These are phyloP conservation scores for Obelidium mucronatum DNA, from an alignment of 192 early-diverging fungal species.

Conservation along the genomic window DNA sequence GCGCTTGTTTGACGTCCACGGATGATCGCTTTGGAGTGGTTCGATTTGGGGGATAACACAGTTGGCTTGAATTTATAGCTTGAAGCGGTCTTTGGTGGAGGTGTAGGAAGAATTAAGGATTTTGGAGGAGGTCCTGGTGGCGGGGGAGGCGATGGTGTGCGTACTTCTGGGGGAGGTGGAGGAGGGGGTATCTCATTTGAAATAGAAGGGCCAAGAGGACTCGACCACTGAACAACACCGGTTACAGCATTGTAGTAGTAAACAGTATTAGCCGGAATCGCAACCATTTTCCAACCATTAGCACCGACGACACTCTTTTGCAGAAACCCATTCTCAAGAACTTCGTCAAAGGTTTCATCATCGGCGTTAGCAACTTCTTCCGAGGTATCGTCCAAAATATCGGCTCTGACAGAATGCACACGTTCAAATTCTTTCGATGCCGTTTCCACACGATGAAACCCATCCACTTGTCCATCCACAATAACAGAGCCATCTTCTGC, in stretches of 20 bases:
- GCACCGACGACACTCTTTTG: neutral
- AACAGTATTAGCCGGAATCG: conserved; percentile 24
- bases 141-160: no score
- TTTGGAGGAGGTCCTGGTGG: no score
- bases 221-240: neutral
- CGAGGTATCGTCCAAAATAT: neutral
- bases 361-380: neutral
- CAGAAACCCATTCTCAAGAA: neutral
- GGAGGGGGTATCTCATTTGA: no score
- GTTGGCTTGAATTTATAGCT: no score
- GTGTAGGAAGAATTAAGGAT: no score
- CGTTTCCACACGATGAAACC: neutral
- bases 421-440: neutral
- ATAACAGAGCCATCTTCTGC: neutral
- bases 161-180: no score
- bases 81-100: no score
- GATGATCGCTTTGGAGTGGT: no score
- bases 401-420: neutral
- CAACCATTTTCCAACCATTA: conserved; percentile 18
- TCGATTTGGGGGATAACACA: no score
- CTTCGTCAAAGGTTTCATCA: neutral
- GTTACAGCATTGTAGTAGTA: conserved; percentile 32
- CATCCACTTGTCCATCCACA: neutral
- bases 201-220: no score
- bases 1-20: no score